Evolutionary conservation across 2,329 filamentous ascomycete genomes (phyloP).

Genomic region (Aspergillus clavatus): DNA sequence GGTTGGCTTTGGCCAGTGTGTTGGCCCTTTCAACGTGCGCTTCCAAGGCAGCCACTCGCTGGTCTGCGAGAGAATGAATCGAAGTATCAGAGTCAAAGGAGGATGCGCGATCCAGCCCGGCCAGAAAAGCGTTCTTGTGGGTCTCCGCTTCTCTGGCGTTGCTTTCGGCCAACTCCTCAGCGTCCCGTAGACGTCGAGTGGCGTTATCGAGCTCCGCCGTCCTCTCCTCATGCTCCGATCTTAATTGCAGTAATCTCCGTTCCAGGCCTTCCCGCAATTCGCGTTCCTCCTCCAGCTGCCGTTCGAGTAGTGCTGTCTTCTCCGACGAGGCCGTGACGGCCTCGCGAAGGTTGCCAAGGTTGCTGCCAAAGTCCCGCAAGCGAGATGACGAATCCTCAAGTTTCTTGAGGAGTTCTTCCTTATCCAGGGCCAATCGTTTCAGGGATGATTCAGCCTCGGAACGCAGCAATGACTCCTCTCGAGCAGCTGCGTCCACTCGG

Average conservation of each 20-base stretch:
- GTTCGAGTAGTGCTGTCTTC: slow-evolving; percentile 71
- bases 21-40: slow-evolving; percentile 75
- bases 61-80: slow-evolving; percentile 37
- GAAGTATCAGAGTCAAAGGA: slow-evolving; percentile 37
- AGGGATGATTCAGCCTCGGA: slow-evolving; percentile 71
- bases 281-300: slow-evolving; percentile 73
- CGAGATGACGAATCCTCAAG: slow-evolving; percentile 63
- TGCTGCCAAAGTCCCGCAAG: slow-evolving; percentile 63
- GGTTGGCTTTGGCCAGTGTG: slow-evolving; percentile 77
- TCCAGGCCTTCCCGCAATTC: slow-evolving; percentile 70
- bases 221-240: slow-evolving; percentile 75
- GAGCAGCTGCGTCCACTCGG: slow-evolving; percentile 66
- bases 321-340: slow-evolving; percentile 75
- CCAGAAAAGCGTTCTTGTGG: slow-evolving; percentile 76
- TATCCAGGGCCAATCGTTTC: slow-evolving; percentile 78
- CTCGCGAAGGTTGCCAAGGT: slow-evolving; percentile 69
- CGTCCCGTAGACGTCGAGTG: slow-evolving; percentile 70
- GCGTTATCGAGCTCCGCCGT: slow-evolving; percentile 71
- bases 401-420: slow-evolving; percentile 66
- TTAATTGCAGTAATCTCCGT: slow-evolving; percentile 68
- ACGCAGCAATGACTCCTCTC: slow-evolving; percentile 74
- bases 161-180: slow-evolving; percentile 81
- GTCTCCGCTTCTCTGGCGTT: slow-evolving; percentile 82
- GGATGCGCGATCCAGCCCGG: slow-evolving; percentile 71
- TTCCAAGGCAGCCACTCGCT: slow-evolving; percentile 67